Base-by-base conservation (phyloP, 495 filamentous ascomycete genomes). In the Hypoxylon subgilvum region DNA sequence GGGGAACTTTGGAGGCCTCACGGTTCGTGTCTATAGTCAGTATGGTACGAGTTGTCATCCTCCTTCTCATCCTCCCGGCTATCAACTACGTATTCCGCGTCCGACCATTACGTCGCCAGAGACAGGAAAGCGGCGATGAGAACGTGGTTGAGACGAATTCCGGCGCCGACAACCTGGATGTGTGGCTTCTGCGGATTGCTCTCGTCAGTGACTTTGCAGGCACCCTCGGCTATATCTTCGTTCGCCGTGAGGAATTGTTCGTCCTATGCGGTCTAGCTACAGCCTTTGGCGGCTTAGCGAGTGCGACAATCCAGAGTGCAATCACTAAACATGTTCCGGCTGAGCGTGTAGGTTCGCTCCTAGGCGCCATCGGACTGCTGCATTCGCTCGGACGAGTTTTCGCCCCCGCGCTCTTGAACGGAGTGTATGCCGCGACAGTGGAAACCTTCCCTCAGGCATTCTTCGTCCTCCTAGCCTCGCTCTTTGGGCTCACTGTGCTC, bases 261-360 rank as follows among this genome's bases (percentile, higher is more conserved):
- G 82, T 89, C 6, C 31, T 85, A 3, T 88, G 85, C 9, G 94
- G 90, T 40, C 75, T 86, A 16, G 62, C 89, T 16, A 86, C 90
- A 1, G 79, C 90, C 0, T 72, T 96, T 30, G 94, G 93, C 8
- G 91, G 93, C 2, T 85, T 97, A 44, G 93, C 85, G 0, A 86
- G 85, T 4, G 92, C 94, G 2, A 93, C 88, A 0, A 72, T 96
- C 42, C 89, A 95, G 63, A 84, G 87, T 0, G 80, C 89, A 0
- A 72, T 97, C 13, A 97, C 90, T 45, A 97, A 97, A 67, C 94
- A 97, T 68, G 86, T 97, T 0, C 90, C 92, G 3, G 79, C 82
- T 6, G 88, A 93, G 59, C 81, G 82, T 22, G 86, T 90, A 1
- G 94, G 94, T 0, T 86, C 92, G 67, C 73, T 98, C 43, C 81